Conservation (phyloP, 2,329 filamentous ascomycete species). For the Parasarocladium wereldwijsianum region DNA sequence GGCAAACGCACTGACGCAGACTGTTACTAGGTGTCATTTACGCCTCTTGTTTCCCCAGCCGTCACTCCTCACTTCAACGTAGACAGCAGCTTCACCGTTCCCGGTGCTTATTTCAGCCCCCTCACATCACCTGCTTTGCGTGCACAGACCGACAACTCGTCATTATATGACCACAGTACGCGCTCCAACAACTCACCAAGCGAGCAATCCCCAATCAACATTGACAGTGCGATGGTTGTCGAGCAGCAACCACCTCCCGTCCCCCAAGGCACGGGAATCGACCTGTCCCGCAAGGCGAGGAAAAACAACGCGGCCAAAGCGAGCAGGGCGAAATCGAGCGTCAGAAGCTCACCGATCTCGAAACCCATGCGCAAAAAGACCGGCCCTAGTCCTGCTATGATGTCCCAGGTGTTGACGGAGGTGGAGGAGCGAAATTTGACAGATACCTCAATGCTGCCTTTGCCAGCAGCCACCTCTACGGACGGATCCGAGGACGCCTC, state of each 20-base stretch:
- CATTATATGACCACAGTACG: conserved; percentile 29
- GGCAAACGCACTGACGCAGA: too few species aligned
- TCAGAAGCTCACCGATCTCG: conserved; percentile 59
- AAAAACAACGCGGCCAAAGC: conserved; percentile 36
- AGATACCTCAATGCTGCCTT: conserved; percentile 18
- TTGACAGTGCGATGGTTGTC: conserved; percentile 26
- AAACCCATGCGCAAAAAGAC: conserved; percentile 47
- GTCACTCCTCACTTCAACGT: conserved; percentile 62
- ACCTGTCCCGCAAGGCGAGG: conserved; percentile 34
- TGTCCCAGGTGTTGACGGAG: conserved; percentile 39
- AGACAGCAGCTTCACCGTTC: conserved; percentile 44
- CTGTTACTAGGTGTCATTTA: conserved; percentile 52
- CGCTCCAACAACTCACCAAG: conserved; percentile 37
- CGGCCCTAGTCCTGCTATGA: conserved; percentile 37
- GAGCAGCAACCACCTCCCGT: conserved; percentile 24
- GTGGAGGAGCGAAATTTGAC: conserved; percentile 23
- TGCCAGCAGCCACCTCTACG: conserved; percentile 24
- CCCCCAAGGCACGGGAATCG: conserved; percentile 26
- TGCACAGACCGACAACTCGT: conserved; percentile 45
- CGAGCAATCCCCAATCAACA: conserved; percentile 17
- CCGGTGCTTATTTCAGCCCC: conserved; percentile 67
- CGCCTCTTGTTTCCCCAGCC: conserved; percentile 69
- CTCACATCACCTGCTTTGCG: conserved; percentile 69
- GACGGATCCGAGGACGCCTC: conserved; percentile 49
- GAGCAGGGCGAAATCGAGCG: conserved; percentile 32